Conservation (phyloP, 495 filamentous ascomycete genomes). For the Hyaloscypha bicolor region DNA sequence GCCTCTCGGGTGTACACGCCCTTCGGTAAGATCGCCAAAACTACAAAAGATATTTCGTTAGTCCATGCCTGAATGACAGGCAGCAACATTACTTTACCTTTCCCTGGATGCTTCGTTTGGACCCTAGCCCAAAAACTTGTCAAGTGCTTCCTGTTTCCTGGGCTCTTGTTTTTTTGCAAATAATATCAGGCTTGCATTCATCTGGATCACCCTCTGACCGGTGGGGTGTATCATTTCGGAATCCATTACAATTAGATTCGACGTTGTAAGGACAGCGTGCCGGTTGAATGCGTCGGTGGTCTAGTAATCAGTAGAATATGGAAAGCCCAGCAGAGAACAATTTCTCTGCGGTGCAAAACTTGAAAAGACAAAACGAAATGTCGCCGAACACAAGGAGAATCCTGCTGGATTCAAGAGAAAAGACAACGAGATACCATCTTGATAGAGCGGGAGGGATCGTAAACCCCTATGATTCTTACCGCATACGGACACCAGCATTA, state of each 20-base stretch:
- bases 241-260: no score
- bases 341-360: no score
- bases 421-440: background rate
- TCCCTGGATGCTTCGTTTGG: constrained; percentile 45
- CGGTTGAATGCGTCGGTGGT: no score
- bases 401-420: background rate
- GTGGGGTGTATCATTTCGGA: no score
- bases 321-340: no score
- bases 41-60: constrained; percentile 30
- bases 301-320: no score
- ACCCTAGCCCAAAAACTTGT: background rate
- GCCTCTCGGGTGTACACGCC: constrained; percentile 70
- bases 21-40: constrained; percentile 71
- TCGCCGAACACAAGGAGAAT: no score
- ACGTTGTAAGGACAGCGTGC: no score
- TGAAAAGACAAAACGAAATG: no score
- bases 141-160: background rate
- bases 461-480: background rate
- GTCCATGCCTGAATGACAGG: background rate
- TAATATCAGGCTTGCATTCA: no score
- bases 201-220: no score
- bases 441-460: background rate
- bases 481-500: background rate
- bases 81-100: background rate
- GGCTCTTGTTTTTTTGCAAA: background rate